Conservation (phyloP, 345 rosid species). For the Dipteronia sinensis region DNA sequence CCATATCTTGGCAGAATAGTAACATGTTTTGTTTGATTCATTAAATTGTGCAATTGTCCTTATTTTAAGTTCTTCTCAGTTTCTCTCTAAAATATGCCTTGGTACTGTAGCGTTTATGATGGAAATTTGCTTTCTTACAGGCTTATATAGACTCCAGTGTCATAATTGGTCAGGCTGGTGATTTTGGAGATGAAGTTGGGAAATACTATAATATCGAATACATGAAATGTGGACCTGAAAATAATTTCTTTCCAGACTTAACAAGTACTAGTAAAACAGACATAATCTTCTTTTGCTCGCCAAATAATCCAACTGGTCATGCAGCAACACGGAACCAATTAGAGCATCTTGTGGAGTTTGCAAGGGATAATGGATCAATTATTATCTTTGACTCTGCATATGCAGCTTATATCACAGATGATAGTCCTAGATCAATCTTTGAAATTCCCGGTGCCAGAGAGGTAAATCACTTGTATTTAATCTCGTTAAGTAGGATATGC, state of each 20-base stretch:
- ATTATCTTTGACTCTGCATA: constrained; percentile 79
- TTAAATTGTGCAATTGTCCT: not conserved
- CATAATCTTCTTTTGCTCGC: constrained; percentile 91
- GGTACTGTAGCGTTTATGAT: not conserved
- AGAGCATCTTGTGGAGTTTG: constrained; percentile 64
- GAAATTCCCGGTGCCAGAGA: constrained; percentile 93
- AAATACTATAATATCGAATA: constrained; percentile 65
- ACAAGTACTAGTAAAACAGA: constrained; percentile 58
- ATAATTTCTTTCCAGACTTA: constrained; percentile 73
- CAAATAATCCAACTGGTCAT: constrained; percentile 87
- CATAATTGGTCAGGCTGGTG: constrained; percentile 74
- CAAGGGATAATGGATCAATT: constrained; percentile 72
- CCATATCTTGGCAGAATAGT: not conserved
- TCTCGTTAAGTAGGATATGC: not conserved
- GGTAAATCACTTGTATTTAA: constrained; percentile 21
- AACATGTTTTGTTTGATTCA: constrained; percentile 1
- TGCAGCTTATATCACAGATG: constrained; percentile 68
- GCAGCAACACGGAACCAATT: constrained; percentile 68
- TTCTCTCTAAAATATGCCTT: not conserved
- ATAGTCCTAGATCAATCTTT: constrained; percentile 70
- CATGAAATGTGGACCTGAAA: constrained; percentile 62
- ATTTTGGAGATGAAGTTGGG: constrained; percentile 51
- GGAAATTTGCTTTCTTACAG: constrained; percentile 33
- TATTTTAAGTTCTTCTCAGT: not conserved
- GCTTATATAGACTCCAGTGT: constrained; percentile 81